These are phyloP conservation scores for Phoenix roebelenii DNA, from an alignment of 176 grass and related monocot species.

Conservation along the genomic window DNA sequence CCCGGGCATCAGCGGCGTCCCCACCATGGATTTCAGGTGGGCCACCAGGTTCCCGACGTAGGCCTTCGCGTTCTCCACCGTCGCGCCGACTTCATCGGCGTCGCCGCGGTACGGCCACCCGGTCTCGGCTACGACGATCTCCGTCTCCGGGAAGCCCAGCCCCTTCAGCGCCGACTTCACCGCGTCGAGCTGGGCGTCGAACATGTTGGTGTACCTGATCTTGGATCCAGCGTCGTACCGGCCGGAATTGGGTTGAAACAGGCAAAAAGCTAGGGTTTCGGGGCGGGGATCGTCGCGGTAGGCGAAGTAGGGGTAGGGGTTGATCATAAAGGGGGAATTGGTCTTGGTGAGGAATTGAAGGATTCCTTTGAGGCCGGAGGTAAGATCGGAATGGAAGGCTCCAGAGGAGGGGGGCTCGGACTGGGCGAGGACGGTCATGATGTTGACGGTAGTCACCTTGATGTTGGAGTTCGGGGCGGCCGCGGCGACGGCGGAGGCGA, in stretches of 20 bases:
- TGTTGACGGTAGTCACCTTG: constrained; percentile 10
- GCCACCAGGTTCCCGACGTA: not conserved
- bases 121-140: constrained; percentile 11
- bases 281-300: constrained; percentile 10
- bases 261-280: constrained; percentile 10
- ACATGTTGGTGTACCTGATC: constrained; percentile 15
- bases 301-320: constrained; percentile 14
- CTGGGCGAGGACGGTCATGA: not conserved
- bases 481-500: not conserved
- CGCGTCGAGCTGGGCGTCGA: constrained; percentile 17
- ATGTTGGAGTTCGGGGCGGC: not conserved
- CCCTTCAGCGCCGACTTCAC: constrained; percentile 1
- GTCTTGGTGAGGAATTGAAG: not conserved
- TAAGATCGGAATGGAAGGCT: constrained; percentile 4
- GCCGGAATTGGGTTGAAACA: constrained; percentile 9
- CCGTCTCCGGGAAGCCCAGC: not conserved
- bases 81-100: not conserved
- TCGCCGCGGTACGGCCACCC: constrained; percentile 12
- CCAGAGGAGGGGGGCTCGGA: constrained; percentile 8
- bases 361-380: not conserved
- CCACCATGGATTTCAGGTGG: too few species aligned
- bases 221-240: not conserved
- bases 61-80: constrained; percentile 4
- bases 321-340: constrained; percentile 6
- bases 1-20: too few species aligned